Evolutionary conservation across 768 basidiomycete species (phyloP), one percentile per base, ranked within the genome.

Genomic region (Nidula microcarpa): DNA sequence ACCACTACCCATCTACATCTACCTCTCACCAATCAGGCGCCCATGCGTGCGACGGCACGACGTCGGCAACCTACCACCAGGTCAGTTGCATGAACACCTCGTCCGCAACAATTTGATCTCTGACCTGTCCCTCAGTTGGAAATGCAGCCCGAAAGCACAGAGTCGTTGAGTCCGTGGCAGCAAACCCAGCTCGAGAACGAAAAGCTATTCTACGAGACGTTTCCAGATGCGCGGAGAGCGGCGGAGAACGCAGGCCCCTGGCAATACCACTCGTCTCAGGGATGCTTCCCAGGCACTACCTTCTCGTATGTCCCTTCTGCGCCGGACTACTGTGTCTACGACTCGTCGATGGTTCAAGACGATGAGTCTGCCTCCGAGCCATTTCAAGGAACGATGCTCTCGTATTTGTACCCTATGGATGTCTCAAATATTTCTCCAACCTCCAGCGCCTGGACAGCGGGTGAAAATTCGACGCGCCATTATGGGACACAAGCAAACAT

Each of bases 161-260:
- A 39, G n/a, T 39, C 37, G 37, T n/a, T 39, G n/a, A n/a, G 37
- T 39, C n/a, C n/a, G 37, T n/a, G n/a, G n/a, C n/a, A 45, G 44
- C 44, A 18, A 23, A 45, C 44, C 7, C 7, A 45, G 44, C 44
- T 8, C 17, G 44, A 45, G 44, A 10, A 9, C 7, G 44, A 45
- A 7, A 17, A 45, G 18, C 10, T 10, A 8, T 45, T 45, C 44
- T 45, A 45, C 17, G 10, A 32, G 17, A 58, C 57, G 14, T 61
- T 61, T 35, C 60, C 60, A 14, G 57, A 34, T 17, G 60, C 60
- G n/a, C 57, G 52, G 41, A 36, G 23, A n/a, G 51, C 52, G 35
- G 30, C 33, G 35, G 11, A 44, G 13, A 36, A 33, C 5, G 32
- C 10, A 13, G 13, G 32, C 6, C 18, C 41, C 9, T 23, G 10